These are phyloP conservation scores for Leucocoprinus leucothites DNA, from an alignment of 768 basidiomycete species.

Conservation along the genomic window DNA sequence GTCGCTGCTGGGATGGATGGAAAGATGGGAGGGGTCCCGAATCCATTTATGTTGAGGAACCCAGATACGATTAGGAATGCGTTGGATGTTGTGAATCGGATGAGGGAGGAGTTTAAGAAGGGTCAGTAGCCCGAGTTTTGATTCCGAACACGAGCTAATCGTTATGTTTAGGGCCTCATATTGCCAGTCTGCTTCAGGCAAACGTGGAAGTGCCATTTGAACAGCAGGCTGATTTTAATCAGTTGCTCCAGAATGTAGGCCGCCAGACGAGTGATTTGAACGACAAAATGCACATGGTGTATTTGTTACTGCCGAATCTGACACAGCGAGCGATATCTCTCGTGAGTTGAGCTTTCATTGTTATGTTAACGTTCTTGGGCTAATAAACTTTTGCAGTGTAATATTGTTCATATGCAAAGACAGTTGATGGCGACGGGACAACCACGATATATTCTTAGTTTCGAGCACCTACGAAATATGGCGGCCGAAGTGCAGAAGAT, in stretches of 20 bases:
- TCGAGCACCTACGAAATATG: conserved; percentile 44
- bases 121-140: conserved; percentile 16
- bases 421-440: conserved; percentile 30
- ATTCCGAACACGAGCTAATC: background rate
- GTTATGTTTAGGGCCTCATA: background rate
- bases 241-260: conserved; percentile 45
- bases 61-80: conserved; percentile 6
- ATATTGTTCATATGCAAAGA: conserved; percentile 44
- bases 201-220: conserved; percentile 43
- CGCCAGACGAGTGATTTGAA: conserved; percentile 49
- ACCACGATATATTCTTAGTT: conserved; percentile 38
- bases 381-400: conserved; percentile 29
- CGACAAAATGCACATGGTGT: conserved; percentile 43
- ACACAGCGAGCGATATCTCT: conserved; percentile 52
- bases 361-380: background rate
- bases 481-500: conserved; percentile 38
- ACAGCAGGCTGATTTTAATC: conserved; percentile 51
- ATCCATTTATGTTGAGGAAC: background rate
- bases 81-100: conserved; percentile 3
- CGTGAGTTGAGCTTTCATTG: conserved; percentile 38
- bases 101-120: conserved; percentile 11
- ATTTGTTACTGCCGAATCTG: conserved; percentile 38
- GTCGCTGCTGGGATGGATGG: conserved; percentile 3
- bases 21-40: background rate
- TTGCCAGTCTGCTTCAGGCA: conserved; percentile 8